Evolutionary conservation across 2,329 filamentous ascomycete genomes (phyloP).

Genomic region (Macrophomina pseudophaseolina): DNA sequence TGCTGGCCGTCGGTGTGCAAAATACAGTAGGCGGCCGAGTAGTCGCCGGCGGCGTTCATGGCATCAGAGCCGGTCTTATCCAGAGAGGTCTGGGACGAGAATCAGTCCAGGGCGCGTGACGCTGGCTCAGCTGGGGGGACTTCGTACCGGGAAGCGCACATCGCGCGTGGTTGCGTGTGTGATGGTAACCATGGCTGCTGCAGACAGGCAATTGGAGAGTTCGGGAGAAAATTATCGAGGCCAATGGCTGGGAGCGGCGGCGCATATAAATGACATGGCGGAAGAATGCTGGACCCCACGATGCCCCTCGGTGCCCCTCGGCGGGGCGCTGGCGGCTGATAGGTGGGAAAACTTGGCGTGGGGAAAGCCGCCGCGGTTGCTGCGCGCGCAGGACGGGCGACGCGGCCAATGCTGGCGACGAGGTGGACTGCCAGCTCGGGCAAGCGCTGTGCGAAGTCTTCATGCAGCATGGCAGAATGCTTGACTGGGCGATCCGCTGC

Average conservation of each 20-base stretch:
- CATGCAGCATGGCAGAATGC: slow-evolving; percentile 14
- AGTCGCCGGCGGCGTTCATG: slow-evolving; percentile 94
- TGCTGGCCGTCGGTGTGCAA: slow-evolving; percentile 76
- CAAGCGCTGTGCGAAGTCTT: slow-evolving; percentile 13
- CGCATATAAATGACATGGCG: slow-evolving; percentile 21
- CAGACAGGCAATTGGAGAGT: not conserved
- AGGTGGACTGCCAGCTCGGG: slow-evolving; percentile 2
- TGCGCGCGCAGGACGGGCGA: not conserved
- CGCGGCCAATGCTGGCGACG: not conserved
- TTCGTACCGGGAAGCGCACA: slow-evolving; percentile 54
- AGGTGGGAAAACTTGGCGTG: slow-evolving; percentile 26
- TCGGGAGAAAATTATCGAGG: not conserved
- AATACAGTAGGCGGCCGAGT: slow-evolving; percentile 94
- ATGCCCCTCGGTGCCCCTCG: slow-evolving; percentile 21
- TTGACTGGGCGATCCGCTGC: slow-evolving; percentile 17
- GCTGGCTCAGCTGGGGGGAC: not conserved
- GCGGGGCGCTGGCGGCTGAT: slow-evolving; percentile 25
- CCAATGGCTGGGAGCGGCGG: slow-evolving; percentile 11
- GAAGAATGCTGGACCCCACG: slow-evolving; percentile 25
- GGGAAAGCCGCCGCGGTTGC: not conserved
- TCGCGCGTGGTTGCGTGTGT: slow-evolving; percentile 53
- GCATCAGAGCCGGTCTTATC: slow-evolving; percentile 97
- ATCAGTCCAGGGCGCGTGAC: not conserved
- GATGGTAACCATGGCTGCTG: slow-evolving; percentile 52
- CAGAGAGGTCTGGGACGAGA: slow-evolving; percentile 70